Base-by-base conservation (phyloP, 2,329 filamentous ascomycete genomes). In the Truncatella angustata region DNA sequence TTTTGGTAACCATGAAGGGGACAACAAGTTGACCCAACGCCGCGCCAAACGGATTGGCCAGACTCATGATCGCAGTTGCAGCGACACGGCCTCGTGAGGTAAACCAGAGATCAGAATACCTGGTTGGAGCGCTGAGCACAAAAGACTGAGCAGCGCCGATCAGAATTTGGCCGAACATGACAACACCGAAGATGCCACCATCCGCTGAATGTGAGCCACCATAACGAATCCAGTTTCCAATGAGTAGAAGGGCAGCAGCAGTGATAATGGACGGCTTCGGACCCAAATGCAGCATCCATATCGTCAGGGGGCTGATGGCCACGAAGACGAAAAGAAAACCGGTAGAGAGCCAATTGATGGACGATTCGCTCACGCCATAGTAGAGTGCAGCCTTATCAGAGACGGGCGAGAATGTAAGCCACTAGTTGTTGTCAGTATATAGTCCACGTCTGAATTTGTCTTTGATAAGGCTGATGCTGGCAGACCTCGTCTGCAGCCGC, bases 101-200 rank as follows among this genome's bases (percentile, higher is more conserved):
- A 72, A 97, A 97, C 94, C 94, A 97, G 54, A 96, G 75, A 66
- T 97, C 92, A 50, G 90, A 94, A 71, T 96, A 99, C 56, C 90
- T 79, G 0, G 94, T 93, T 1, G 94, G 93, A 0, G 93, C 91
- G 5, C 88, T 85, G 9, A 97, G 82, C 11, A 96, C 90, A 68
- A 97, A 97, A 0, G 94, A 92, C 66, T 99, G 94, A 1, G 91
- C 86, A 35, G 97, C 78, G 1, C 93, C 94, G 49, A 89, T 91
- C 54, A 99, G 69, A 66, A 97, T 87, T 73, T 97, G 93, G 4
- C 93, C 93, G 60, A 95, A 86, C 87, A 97, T 90, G 56, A 91
- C 86, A 40, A 88, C 78, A 37, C 85, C 85, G 64, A 89, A 95
- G 59, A 76, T 79, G 46, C 88, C 88, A 21, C 82, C 72, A 63